Percentiles rank a stretch among this genome's conserved stretches.
These are phyloP conservation scores for Phytopythium oedochilum DNA, from an alignment of 352 stramenopile genomes.

Conservation along the genomic window DNA sequence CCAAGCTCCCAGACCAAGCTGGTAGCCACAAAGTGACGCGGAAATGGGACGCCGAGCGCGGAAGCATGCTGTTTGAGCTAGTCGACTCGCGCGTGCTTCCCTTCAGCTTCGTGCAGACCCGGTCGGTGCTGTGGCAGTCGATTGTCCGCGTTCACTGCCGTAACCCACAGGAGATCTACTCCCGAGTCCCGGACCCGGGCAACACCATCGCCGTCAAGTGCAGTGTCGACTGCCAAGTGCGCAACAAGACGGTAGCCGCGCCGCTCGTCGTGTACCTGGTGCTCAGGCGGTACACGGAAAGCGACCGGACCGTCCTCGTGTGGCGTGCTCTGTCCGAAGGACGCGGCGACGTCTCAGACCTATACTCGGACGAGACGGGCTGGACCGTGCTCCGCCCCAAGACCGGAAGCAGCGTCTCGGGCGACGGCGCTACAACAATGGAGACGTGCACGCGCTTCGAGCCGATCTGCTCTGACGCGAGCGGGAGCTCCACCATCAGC, in stretches of 20 bases:
- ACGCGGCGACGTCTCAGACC: conserved; percentile 20
- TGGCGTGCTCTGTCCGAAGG: conserved; percentile 39
- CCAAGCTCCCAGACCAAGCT: neutral
- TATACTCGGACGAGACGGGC: conserved; percentile 47
- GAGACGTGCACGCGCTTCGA: conserved; percentile 8
- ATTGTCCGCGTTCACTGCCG: conserved; percentile 11
- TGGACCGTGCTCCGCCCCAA: conserved; percentile 17
- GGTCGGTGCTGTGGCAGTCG: conserved; percentile 12
- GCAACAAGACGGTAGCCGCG: neutral
- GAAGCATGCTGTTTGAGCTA: conserved; percentile 2
- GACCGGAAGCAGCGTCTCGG: conserved; percentile 3
- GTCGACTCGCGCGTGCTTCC: conserved; percentile 7
- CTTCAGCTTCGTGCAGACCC: conserved; percentile 15
- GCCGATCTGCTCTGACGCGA: neutral
- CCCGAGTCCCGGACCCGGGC: conserved; percentile 9
- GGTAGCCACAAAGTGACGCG: conserved; percentile 3
- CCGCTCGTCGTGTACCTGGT: conserved; percentile 15
- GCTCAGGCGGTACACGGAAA: conserved; percentile 25
- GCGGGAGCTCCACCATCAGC: neutral
- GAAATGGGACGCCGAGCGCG: conserved; percentile 11
- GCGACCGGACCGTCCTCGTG: conserved; percentile 33
- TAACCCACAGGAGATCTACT: conserved; percentile 13
- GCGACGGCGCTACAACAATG: conserved; percentile 3
- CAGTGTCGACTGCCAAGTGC: conserved; percentile 8
- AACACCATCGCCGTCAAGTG: conserved; percentile 24